Percentiles rank a stretch among this genome's conserved stretches.
These are phyloP conservation scores for Silene uniflora DNA, from an alignment of 148 eudicot species.

Conservation along the genomic window DNA sequence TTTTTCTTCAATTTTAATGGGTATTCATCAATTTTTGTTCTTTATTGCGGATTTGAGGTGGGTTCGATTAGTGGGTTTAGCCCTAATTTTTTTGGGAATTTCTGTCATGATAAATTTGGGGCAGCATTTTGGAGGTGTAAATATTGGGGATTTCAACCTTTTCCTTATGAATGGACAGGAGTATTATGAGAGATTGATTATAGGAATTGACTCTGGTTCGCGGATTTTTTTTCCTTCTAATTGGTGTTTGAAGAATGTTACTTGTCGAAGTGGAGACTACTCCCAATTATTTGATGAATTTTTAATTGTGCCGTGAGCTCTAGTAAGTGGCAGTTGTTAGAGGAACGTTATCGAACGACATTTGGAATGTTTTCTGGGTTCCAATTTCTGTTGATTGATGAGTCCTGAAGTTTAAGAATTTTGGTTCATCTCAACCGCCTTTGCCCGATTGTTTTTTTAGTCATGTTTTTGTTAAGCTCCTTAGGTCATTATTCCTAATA, in stretches of 20 bases:
- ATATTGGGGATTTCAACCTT: background rate
- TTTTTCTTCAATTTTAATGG: slow-evolving; percentile 14
- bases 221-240: too few species aligned
- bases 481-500: too few species aligned
- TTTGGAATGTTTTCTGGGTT: background rate
- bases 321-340: too few species aligned
- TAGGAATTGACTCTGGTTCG: too few species aligned
- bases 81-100: slow-evolving; percentile 1
- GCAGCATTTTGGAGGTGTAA: background rate
- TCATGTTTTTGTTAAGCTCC: too few species aligned
- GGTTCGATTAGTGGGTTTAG: background rate
- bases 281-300: background rate
- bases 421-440: background rate
- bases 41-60: background rate
- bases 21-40: slow-evolving; percentile 7
- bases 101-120: too few species aligned
- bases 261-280: background rate
- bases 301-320: too few species aligned
- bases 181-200: background rate
- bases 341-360: background rate
- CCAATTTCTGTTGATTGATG: background rate
- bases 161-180: background rate
- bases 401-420: background rate
- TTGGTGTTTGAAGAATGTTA: background rate
- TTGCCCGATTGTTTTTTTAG: background rate